Evolutionary conservation across 2,329 filamentous ascomycete species (phyloP).

Genomic region (Domatiomyces catenatus): DNA sequence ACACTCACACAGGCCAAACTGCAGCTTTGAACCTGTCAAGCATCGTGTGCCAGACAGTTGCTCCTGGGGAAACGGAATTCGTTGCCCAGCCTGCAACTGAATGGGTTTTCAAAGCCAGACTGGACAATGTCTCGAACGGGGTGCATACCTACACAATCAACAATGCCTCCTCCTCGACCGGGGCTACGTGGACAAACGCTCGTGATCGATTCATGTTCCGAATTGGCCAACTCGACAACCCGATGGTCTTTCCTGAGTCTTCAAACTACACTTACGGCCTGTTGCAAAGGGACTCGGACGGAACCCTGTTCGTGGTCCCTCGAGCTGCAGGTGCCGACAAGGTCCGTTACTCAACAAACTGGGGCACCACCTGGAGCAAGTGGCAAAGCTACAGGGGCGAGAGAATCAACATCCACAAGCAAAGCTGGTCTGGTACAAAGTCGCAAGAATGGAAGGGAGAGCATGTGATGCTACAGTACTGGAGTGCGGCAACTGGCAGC

Average conservation of each 20-base stretch:
- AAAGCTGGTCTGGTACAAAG: slow-evolving; percentile 35
- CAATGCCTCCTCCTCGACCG: slow-evolving; percentile 26
- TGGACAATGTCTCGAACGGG: slow-evolving; percentile 38
- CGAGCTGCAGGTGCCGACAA: slow-evolving; percentile 38
- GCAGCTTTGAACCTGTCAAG: slow-evolving; percentile 25
- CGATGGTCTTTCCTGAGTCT: slow-evolving; percentile 37
- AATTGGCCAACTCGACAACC: slow-evolving; percentile 38
- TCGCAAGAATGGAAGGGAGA: slow-evolving; percentile 38
- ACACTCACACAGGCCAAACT: slow-evolving; percentile 25
- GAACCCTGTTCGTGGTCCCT: slow-evolving; percentile 30
- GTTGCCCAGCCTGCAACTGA: slow-evolving; percentile 32
- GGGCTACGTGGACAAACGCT: slow-evolving; percentile 27
- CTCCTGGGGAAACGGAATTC: not conserved
- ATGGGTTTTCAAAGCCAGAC: slow-evolving; percentile 31
- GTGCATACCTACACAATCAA: slow-evolving; percentile 37
- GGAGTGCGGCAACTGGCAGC: slow-evolving; percentile 35
- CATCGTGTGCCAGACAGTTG: slow-evolving; percentile 24
- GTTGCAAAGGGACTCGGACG: slow-evolving; percentile 23
- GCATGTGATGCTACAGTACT: slow-evolving; percentile 42
- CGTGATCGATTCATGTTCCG: slow-evolving; percentile 38
- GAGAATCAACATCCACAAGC: slow-evolving; percentile 26
- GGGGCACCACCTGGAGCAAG: slow-evolving; percentile 35
- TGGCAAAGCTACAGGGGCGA: slow-evolving; percentile 36
- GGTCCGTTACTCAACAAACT: slow-evolving; percentile 39
- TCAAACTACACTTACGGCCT: slow-evolving; percentile 40